A percentile compares a stretch with the other conserved stretches of the same genome.
These are phyloP conservation scores for Candida palmyrensis DNA, from an alignment of 805 yeast genomes.

Conservation along the genomic window DNA sequence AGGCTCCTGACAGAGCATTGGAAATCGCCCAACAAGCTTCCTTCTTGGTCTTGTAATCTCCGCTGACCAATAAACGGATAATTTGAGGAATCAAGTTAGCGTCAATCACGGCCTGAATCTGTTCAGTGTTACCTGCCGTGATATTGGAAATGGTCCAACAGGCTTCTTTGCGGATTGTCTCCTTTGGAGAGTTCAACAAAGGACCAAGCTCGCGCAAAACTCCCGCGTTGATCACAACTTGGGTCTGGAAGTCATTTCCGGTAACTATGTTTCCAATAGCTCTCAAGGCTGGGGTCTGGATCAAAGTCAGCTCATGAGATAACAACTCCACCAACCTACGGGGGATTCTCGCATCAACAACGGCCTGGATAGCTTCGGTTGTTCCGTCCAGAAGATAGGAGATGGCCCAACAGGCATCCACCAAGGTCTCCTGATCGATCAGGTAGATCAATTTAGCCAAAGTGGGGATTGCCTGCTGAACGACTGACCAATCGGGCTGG, in stretches of 20 bases:
- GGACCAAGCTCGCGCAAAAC: constrained; percentile 82
- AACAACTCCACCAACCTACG: constrained; percentile 88
- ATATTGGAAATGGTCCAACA: constrained; percentile 99
- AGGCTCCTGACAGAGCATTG: constrained; percentile 95
- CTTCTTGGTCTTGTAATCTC: constrained; percentile 93
- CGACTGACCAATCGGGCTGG: constrained; percentile 90
- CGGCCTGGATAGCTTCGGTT: constrained; percentile 90
- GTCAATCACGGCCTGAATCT: constrained; percentile 95
- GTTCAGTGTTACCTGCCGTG: constrained; percentile 94
- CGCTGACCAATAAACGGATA: constrained; percentile 69
- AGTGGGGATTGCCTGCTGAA: constrained; percentile 84
- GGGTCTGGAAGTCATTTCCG: constrained; percentile 94
- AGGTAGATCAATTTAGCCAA: constrained; percentile 87
- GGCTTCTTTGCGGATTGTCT: constrained; percentile 92
- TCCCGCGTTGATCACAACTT: constrained; percentile 88
- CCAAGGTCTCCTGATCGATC: constrained; percentile 85
- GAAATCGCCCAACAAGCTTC: constrained; percentile 99
- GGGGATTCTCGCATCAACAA: constrained; percentile 93
- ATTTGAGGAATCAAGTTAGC: constrained; percentile 90
- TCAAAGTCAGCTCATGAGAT: constrained; percentile 75
- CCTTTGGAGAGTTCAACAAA: constrained; percentile 78
- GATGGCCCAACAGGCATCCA: constrained; percentile 99
- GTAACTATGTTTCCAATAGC: constrained; percentile 98
- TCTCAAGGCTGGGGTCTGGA: constrained; percentile 95
- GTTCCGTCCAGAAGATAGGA: constrained; percentile 93